Evolutionary conservation across 441 rosid genomes (phyloP), one percentile per base, ranked within the genome.

Genomic region (Raphanus hybrid): DNA sequence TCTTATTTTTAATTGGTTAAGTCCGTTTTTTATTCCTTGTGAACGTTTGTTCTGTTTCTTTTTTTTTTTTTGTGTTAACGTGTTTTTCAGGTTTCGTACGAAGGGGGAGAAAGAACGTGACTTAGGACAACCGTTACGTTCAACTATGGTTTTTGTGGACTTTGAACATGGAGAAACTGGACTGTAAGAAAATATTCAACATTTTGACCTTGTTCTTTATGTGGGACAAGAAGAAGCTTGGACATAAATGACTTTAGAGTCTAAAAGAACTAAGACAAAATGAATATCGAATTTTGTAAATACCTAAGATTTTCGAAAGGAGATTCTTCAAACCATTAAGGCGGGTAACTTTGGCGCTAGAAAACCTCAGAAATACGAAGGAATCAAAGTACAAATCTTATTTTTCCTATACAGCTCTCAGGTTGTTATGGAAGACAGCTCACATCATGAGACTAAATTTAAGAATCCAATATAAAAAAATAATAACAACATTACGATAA

Each of bases 31-130:
- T 48, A 15, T 20, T 43, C 20, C 10, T 26, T 29, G 1, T 76
- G 65, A 58, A 71, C 74, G 20, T 48, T 12, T 54, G 55, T 50
- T 63, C 16, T 27, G 35, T 54, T 32, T 72, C 37, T 27, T 34
- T 3, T 15, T 9, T 15, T 9, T 1, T 61, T 3, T 8, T 0
- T 11, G 11, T 3, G 20, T 61, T 61, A 6, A 60, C 0, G 32
- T 37, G 1, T 52, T 67, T 62, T 54, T 20, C 75, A 78, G 78
- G 78, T 39, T 45, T 72, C 48, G 67, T 66, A 48, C 16, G 1
- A 23, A 12, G 64, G 4, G 3, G 57, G 64, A 35, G 64, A 69
- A 45, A 23, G 48, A 76, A 62, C 35, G 0, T 62, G 54, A 67
- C 73, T 45, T 58, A n/a, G 11, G 6, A 3, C 29, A 6, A 66